phyloP scores from a whole-genome alignment of 768 basidiomycete species.

The Chalciporus pseudorubinellus region DNA sequence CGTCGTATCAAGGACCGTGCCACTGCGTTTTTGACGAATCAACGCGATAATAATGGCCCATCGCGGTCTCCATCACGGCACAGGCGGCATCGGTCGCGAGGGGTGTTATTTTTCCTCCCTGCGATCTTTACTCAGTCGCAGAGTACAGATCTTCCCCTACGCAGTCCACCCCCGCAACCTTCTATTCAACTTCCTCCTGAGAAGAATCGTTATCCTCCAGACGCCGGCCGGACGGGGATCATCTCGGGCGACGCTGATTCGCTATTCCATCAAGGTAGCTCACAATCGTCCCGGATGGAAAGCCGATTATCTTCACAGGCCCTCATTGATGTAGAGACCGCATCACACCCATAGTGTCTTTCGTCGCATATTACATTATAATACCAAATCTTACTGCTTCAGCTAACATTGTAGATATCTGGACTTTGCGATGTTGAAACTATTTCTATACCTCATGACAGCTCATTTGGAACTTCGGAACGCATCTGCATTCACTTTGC shows the following conservation, averaged over 20 bases:
- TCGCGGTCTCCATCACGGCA: constrained; percentile 50
- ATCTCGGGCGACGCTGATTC: constrained; percentile 19
- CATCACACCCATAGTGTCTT: constrained; percentile 19
- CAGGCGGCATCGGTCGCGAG: constrained; percentile 49
- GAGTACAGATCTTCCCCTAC: constrained; percentile 28
- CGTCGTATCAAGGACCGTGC: constrained; percentile 57
- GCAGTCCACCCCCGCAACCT: constrained; percentile 32
- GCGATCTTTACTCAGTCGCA: constrained; percentile 64
- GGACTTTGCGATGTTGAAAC: constrained; percentile 9
- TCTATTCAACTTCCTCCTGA: constrained; percentile 38
- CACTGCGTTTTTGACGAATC: constrained; percentile 42
- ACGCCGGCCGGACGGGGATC: constrained; percentile 33
- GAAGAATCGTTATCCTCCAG: constrained; percentile 41
- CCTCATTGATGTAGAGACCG: constrained; percentile 29
- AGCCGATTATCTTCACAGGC: constrained; percentile 26
- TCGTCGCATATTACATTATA: constrained; percentile 22
- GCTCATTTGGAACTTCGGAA: neutral
- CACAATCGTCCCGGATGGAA: constrained; percentile 29
- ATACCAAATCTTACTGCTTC: constrained; percentile 32
- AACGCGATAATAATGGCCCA: constrained; percentile 34
- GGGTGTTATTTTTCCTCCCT: constrained; percentile 79
- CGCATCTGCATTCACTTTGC: constrained; percentile 3
- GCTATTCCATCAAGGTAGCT: constrained; percentile 27
- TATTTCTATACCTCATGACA: constrained; percentile 5
- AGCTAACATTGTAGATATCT: constrained; percentile 26